phyloP scores from a whole-genome alignment of 2,329 filamentous ascomycete species.

The Coleophoma cylindrospora region DNA sequence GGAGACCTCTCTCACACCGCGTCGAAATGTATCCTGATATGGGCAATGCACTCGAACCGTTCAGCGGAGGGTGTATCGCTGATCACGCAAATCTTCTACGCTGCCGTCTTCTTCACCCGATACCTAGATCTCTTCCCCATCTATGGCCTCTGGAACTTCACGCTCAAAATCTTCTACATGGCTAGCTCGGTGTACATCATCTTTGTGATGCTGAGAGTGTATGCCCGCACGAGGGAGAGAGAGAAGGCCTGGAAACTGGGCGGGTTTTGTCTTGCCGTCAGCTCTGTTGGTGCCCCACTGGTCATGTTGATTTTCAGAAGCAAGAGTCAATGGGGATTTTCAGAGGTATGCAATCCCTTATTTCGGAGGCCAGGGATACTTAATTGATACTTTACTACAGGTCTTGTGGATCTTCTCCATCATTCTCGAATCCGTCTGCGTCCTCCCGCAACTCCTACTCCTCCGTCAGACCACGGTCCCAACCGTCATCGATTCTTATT shows the following conservation, averaged over 20 bases:
- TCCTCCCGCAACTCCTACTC: conserved; percentile 86
- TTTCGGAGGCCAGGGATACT: not conserved
- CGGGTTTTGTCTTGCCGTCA: conserved; percentile 60
- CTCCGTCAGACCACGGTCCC: conserved; percentile 93
- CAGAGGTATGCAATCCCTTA: conserved; percentile 32
- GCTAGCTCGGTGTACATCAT: conserved; percentile 80
- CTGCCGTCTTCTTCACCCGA: conserved; percentile 76
- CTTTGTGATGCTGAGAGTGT: conserved; percentile 80
- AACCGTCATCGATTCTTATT: conserved; percentile 95
- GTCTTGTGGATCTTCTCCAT: conserved; percentile 84
- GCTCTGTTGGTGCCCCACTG: conserved; percentile 65
- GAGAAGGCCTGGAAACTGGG: conserved; percentile 94
- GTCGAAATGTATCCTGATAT: conserved; percentile 88
- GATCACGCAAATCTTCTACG: conserved; percentile 86
- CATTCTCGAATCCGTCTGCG: conserved; percentile 84
- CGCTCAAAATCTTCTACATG: conserved; percentile 89
- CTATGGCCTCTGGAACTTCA: conserved; percentile 61
- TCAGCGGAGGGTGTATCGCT: conserved; percentile 89
- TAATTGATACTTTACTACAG: conserved; percentile 37
- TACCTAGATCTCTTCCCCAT: conserved; percentile 75
- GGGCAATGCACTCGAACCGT: conserved; percentile 81
- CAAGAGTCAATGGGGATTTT: conserved; percentile 40
- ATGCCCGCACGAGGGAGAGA: conserved; percentile 79
- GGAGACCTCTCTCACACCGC: conserved; percentile 80
- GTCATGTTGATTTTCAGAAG: conserved; percentile 63